phyloP scores from a whole-genome alignment of 2,329 filamentous ascomycete species.

The Hypoxylon sp. region DNA sequence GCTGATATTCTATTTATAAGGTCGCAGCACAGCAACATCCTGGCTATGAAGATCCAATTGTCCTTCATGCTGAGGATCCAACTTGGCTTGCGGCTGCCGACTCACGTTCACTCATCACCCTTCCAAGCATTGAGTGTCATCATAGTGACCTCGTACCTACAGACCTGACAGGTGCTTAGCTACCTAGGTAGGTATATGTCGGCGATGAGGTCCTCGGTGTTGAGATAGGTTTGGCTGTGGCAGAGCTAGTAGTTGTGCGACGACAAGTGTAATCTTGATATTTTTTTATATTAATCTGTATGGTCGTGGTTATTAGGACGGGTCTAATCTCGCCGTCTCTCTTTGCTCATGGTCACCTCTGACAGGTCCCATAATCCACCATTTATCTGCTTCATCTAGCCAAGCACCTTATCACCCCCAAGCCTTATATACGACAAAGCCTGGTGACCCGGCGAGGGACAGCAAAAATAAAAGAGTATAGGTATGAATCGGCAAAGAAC shows the following conservation, averaged over 20 bases:
- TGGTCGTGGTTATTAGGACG: conserved; percentile 11
- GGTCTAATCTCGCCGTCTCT: conserved; percentile 18
- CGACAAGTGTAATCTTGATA: conserved; percentile 13
- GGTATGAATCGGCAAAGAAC: conserved; percentile 4
- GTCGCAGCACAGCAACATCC: conserved; percentile 1
- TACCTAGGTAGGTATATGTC: conserved; percentile 4
- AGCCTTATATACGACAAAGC: conserved; percentile 13
- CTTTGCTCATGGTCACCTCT: conserved; percentile 21
- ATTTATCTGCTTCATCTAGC: conserved; percentile 15
- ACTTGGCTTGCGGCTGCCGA: conserved; percentile 1
- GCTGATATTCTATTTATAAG: too few relatives aligned
- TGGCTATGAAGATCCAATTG: neutral
- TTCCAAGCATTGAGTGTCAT: neutral
- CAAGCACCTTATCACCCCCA: conserved; percentile 21
- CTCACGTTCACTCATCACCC: conserved; percentile 1
- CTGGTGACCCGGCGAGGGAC: conserved; percentile 12
- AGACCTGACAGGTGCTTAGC: too few relatives aligned
- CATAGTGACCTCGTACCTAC: too few relatives aligned
- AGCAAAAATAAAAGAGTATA: conserved; percentile 2
- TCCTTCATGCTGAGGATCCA: neutral
- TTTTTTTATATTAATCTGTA: conserved; percentile 8
- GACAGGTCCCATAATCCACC: conserved; percentile 16
- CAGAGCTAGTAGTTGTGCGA: conserved; percentile 8
- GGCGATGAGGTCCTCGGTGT: neutral
- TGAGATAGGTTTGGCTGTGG: neutral